Base-by-base conservation (phyloP, 2,329 filamentous ascomycete species). In the Sporothrix euskadiensis region DNA sequence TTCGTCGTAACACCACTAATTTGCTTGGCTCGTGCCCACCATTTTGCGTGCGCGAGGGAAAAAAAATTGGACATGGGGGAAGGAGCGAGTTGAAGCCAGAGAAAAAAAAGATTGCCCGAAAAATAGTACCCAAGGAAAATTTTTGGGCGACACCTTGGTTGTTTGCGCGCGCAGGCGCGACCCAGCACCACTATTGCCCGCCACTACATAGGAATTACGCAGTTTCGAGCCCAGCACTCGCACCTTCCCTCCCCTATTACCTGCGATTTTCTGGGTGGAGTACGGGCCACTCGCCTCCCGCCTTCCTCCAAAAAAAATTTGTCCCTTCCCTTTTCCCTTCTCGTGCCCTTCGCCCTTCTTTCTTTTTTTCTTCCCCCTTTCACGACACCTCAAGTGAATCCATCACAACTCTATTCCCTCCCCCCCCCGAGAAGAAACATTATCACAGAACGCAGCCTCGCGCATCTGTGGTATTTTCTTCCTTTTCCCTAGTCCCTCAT, bases 401-500 rank as follows among this genome's bases (percentile, higher is more conserved):
- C 69, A 73, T 72, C 73, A 76, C 71, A 71, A 59, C 71, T 52
- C 39, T 68, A 47, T 71, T 35, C 44, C 71, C 47, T 54, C 61
- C 52, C 68, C 63, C 63, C 65, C 59, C 65, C 49, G 30, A 59
- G 71, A 72, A 74, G 59, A 75, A 63, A 66, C 65, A 66, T 66
- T 61, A 75, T 74, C 75, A 76, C 74, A 76, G 75, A 75, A 72
- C 63, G 41, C 68, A 71, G 9, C 63, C 69, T 68, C 16, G 68
- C 65, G 39, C 22, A 44, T 75, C 75, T 76, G 75, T 76, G 75
- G 66, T 75, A 74, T 47, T 73, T 72, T 72, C 74, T 71, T 68
- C 73, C 49, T 47, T 73, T 66, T 39, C 16, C 61, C 39, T 16
- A 44, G 39, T 47, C 61, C 61, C 61, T 66, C 61, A 47, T 47